Evolutionary conservation across 768 basidiomycete species (phyloP), one percentile per base, ranked within the genome.

Genomic region (Termitomyces heimii): DNA sequence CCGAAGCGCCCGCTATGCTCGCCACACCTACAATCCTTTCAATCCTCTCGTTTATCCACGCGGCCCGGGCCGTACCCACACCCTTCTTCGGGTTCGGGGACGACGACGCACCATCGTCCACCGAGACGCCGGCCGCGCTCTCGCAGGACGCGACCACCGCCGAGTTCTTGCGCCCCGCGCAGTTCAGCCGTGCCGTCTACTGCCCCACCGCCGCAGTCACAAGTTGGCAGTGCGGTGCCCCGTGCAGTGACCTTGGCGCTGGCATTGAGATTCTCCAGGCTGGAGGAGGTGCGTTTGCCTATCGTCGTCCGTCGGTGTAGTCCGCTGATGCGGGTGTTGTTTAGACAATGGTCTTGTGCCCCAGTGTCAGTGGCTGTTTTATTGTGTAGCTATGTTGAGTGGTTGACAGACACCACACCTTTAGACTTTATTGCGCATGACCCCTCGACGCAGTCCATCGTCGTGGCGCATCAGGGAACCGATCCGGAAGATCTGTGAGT

Each of bases 391-490:
- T 28, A 20, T 4, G 18, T 4, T 18, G 16, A 7, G 14, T 9
- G 32, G 28, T 31, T 3, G 13, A n/a, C 1, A n/a, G 43, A 32
- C 20, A 45, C 5, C n/a, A 6, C n/a, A 6, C 28, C 7, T 28
- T 52, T 31, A 74, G 73, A 70, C 57, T 75, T 68, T 55, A 67
- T 77, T 44, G 76, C 74, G 1, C 68, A 73, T 61, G 72, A 76
- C 54, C 65, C 63, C 5, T 55, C 63, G 3, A 63, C 63, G 7
- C 55, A 72, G 29, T 68, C 66, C 26, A 65, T 78, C 55, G 71
- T 76, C 32, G 73, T 78, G 14, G 73, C 75, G 20, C 76, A 78
- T 55, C 67, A 77, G 53, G 77, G 76, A 18, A 77, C 76, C 12
- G 63, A 75, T 42, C 59, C 69, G 14, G 42, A 59, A 1, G 71